Evolutionary conservation across 2,329 filamentous ascomycete genomes (phyloP).

Genomic region (Alternaria gansuensis): DNA sequence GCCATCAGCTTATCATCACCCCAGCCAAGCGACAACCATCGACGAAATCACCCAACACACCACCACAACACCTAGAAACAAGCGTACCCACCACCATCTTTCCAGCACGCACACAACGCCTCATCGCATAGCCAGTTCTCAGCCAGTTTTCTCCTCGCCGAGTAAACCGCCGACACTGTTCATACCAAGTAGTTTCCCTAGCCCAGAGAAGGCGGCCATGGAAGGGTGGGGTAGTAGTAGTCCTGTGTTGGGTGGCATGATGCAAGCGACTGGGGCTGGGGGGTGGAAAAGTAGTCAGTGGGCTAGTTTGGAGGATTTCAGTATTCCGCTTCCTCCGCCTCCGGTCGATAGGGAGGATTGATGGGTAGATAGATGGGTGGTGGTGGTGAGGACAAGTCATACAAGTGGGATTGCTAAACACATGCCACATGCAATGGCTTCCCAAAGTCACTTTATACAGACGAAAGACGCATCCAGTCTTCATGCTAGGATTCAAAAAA

Average conservation of each 20-base stretch:
- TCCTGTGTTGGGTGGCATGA: slow-evolving; percentile 28
- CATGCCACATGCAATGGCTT: not conserved
- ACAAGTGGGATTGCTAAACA: no score
- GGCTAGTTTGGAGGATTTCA: slow-evolving; percentile 45
- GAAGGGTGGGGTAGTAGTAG: slow-evolving; percentile 42
- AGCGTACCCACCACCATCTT: slow-evolving; percentile 17
- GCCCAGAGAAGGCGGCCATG: slow-evolving; percentile 31
- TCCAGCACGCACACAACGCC: slow-evolving; percentile 38
- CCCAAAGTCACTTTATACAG: not conserved
- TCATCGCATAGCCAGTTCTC: slow-evolving; percentile 31
- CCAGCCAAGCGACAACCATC: slow-evolving; percentile 49
- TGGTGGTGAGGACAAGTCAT: not conserved
- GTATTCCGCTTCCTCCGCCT: slow-evolving; percentile 46
- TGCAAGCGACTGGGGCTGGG: slow-evolving; percentile 14
- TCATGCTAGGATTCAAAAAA: not conserved
- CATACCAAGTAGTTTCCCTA: slow-evolving; percentile 49
- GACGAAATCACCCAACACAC: slow-evolving; percentile 39
- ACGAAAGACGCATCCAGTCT: not conserved
- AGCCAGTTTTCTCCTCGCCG: slow-evolving; percentile 29
- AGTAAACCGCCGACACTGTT: slow-evolving; percentile 42
- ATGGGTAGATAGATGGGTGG: slow-evolving; percentile 17
- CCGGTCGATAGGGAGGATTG: not conserved
- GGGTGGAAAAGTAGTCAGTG: slow-evolving; percentile 27
- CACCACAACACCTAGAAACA: slow-evolving; percentile 25
- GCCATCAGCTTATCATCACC: slow-evolving; percentile 12